Evolutionary conservation across 1,284 basidiomycete species (phyloP).

Genomic region (Mycena citricolor): DNA sequence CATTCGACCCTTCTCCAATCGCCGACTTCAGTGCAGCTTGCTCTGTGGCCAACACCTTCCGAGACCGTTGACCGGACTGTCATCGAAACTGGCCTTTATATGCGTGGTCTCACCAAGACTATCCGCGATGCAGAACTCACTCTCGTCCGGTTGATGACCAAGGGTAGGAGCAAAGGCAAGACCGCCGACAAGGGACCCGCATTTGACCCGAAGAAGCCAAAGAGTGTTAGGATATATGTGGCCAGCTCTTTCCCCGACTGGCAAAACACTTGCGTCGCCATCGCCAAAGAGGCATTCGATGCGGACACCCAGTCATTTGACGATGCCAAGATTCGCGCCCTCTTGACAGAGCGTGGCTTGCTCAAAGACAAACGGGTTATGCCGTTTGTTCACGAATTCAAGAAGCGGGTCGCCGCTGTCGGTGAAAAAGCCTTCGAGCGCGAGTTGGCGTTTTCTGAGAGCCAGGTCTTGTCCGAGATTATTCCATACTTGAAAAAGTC

Average conservation of each 20-base stretch:
- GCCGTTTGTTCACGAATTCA: conserved; percentile 93
- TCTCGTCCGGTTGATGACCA: conserved; percentile 75
- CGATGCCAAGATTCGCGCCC: conserved; percentile 76
- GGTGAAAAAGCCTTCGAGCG: conserved; percentile 87
- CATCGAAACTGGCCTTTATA: conserved; percentile 80
- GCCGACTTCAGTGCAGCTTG: conserved; percentile 77
- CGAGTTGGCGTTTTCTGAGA: conserved; percentile 86
- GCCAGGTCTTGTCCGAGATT: conserved; percentile 71
- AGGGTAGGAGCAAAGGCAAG: conserved; percentile 55
- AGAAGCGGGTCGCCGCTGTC: conserved; percentile 86
- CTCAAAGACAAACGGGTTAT: conserved; percentile 96
- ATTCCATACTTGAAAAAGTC: conserved; percentile 85
- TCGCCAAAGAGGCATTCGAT: conserved; percentile 73
- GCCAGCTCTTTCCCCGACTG: conserved; percentile 91
- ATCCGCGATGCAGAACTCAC: conserved; percentile 88
- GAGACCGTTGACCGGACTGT: conserved; percentile 57
- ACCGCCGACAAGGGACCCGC: conserved; percentile 33
- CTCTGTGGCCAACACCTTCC: conserved; percentile 73
- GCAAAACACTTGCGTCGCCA: conserved; percentile 84
- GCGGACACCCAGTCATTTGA: conserved; percentile 69
- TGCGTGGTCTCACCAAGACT: conserved; percentile 82
- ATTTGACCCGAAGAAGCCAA: conserved; percentile 84
- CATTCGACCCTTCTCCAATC: conserved; percentile 79
- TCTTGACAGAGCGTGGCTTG: conserved; percentile 74
- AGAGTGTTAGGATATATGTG: conserved; percentile 86